Evolutionary conservation across 2,329 filamentous ascomycete genomes (phyloP), one percentile per base, ranked within the genome.

Genomic region (Fusarium falciforme): DNA sequence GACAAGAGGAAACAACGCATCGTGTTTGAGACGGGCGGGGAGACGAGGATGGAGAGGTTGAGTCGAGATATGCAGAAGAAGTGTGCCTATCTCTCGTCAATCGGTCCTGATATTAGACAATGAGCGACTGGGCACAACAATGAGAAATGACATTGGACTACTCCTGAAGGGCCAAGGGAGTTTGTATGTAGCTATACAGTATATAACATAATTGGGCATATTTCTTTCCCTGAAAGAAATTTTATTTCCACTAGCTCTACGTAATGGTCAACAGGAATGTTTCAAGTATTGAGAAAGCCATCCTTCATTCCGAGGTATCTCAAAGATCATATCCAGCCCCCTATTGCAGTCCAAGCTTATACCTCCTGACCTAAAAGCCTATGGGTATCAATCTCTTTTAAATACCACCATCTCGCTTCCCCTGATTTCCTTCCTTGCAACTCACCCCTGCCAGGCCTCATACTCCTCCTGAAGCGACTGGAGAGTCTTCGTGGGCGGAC

Each of bases 41-140:
- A 80, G 58, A 83, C 82, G 17, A 76, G 79, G 27, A 86, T 87
- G 81, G 85, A 87, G 76, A 71, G 55, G 2, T 68, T 81, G 3
- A 75, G 76, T 10, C 59, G 70, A 4, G 76, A 64, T 2, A 54
- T 81, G 65, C 76, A 76, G 52, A 70, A 64, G 63, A 76, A 77
- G 61, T 83, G 81, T 4, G 49, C 25, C 3, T 78, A 75, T 52
- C 68, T 77, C 20, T 65, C 67, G 1, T 29, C 57, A 1, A 78
- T 78, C 2, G 76, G 76, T 1, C 33, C 61, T 4, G 61, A 58
- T 3, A 71, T 78, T 27, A 63, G 69, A 5, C 76, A 77, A 44
- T 76, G 36, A 68, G 22, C 25, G 5, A 33, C 31, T 29, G 25
- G 3, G 17, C 4, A 20, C 11, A 20, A 8, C 11, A 20, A 31